These are phyloP conservation scores for Sporobolomyces phaffii DNA, from an alignment of 768 basidiomycete genomes.

Conservation along the genomic window DNA sequence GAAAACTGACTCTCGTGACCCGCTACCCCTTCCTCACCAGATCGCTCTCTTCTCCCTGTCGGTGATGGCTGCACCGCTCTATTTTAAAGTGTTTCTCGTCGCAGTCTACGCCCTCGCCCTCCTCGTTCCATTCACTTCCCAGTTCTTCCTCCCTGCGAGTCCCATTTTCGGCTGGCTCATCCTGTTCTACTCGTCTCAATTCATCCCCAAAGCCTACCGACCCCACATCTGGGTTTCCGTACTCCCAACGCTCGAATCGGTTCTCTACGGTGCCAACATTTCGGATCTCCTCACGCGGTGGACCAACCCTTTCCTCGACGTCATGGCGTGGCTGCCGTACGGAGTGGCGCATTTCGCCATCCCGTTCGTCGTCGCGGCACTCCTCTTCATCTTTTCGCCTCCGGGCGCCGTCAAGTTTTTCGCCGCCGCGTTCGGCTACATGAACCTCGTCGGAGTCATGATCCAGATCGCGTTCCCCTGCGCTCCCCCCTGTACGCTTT, in stretches of 20 bases:
- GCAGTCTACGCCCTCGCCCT: slow-evolving; percentile 63
- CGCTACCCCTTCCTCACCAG: slow-evolving; percentile 5
- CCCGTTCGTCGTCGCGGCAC: slow-evolving; percentile 77
- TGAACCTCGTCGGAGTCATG: slow-evolving; percentile 82
- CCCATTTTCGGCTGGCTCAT: slow-evolving; percentile 83
- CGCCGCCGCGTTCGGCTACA: slow-evolving; percentile 81
- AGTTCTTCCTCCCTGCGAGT: slow-evolving; percentile 58
- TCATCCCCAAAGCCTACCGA: slow-evolving; percentile 64
- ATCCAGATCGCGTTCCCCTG: slow-evolving; percentile 85
- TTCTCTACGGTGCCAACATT: slow-evolving; percentile 94
- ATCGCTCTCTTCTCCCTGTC: slow-evolving; percentile 37
- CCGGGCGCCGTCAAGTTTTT: slow-evolving; percentile 69
- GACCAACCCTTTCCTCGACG: slow-evolving; percentile 85
- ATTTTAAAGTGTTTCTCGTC: slow-evolving; percentile 57
- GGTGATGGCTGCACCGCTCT: slow-evolving; percentile 39
- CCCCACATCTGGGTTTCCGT: slow-evolving; percentile 84
- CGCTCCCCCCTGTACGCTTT: slow-evolving; percentile 64
- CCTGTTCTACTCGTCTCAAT: slow-evolving; percentile 76
- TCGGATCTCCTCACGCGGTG: slow-evolving; percentile 92
- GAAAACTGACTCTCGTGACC: no score
- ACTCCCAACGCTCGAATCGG: slow-evolving; percentile 87
- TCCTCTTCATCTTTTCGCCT: slow-evolving; percentile 83
- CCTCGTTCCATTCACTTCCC: slow-evolving; percentile 72
- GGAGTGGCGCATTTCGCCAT: slow-evolving; percentile 84
- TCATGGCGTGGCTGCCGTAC: slow-evolving; percentile 93